phyloP scores from a whole-genome alignment of 345 rosid species.

The Lepidium africanum region DNA sequence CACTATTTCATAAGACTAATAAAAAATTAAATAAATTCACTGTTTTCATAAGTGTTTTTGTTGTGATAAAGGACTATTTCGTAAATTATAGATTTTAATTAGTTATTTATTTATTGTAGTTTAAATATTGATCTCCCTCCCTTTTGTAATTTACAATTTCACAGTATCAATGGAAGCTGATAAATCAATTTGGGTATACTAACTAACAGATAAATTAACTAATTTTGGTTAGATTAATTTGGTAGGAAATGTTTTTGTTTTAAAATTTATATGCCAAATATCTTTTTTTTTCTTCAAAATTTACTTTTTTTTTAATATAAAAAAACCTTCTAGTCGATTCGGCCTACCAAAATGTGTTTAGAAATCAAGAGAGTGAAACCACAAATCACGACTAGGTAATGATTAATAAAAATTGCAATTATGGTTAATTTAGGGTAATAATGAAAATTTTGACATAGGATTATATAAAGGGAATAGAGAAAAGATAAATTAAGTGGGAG shows the following conservation, averaged over 20 bases:
- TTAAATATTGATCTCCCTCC: background rate
- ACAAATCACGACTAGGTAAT: constrained; percentile 6
- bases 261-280: background rate
- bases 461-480: constrained; percentile 13
- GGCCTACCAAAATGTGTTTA: background rate
- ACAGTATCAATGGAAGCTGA: background rate
- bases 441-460: background rate
- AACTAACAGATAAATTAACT: background rate
- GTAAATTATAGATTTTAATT: too few species aligned
- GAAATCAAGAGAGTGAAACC: background rate
- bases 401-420: constrained; percentile 11
- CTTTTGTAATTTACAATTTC: background rate
- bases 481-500: background rate
- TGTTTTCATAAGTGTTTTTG: too few species aligned
- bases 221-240: background rate
- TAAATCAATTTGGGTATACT: background rate
- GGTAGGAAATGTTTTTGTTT: background rate
- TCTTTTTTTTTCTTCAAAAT: background rate
- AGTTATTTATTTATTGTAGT: background rate
- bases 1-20: background rate
- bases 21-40: too few species aligned
- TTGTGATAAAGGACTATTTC: too few species aligned
- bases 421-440: constrained; percentile 10
- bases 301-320: background rate
- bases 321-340: background rate